A percentile compares a stretch with the other conserved stretches of the same genome.
Evolutionary conservation across 768 basidiomycete species (phyloP).

Genomic region (Lactifluus echinatus): DNA sequence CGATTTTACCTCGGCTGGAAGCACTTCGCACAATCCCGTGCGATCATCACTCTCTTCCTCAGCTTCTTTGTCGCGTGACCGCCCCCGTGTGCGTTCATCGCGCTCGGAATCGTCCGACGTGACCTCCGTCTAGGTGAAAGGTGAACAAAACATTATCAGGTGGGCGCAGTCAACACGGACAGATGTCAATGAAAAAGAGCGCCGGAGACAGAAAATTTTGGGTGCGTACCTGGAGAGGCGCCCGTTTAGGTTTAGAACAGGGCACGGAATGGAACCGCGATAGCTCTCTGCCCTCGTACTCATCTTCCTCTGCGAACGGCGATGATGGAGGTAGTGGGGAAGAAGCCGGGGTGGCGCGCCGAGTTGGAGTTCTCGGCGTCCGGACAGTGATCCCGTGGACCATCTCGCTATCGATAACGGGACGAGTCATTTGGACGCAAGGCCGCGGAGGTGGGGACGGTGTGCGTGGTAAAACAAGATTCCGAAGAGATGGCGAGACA

Average conservation of each 20-base stretch:
- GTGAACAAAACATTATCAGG: not conserved
- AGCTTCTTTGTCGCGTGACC: not conserved
- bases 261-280: not conserved
- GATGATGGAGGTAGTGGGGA: constrained; percentile 18
- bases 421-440: not conserved
- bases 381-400: too few species aligned
- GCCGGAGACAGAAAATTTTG: not conserved
- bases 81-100: not conserved
- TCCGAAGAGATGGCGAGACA: constrained; percentile 8
- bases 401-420: constrained; percentile 7
- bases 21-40: not conserved
- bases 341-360: too few species aligned
- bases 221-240: not conserved
- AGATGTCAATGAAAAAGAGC: not conserved
- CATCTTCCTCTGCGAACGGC: constrained; percentile 14
- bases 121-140: not conserved
- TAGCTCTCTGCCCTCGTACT: not conserved
- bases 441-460: constrained; percentile 5
- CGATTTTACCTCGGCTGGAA: not conserved
- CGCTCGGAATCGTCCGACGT: not conserved
- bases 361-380: not conserved
- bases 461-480: constrained; percentile 8
- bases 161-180: not conserved
- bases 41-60: not conserved
- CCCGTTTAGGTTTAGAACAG: constrained; percentile 1